Evolutionary conservation across 495 filamentous ascomycete species (phyloP), one percentile per base, ranked within the genome.

Genomic region (Durotheca rogersii): DNA sequence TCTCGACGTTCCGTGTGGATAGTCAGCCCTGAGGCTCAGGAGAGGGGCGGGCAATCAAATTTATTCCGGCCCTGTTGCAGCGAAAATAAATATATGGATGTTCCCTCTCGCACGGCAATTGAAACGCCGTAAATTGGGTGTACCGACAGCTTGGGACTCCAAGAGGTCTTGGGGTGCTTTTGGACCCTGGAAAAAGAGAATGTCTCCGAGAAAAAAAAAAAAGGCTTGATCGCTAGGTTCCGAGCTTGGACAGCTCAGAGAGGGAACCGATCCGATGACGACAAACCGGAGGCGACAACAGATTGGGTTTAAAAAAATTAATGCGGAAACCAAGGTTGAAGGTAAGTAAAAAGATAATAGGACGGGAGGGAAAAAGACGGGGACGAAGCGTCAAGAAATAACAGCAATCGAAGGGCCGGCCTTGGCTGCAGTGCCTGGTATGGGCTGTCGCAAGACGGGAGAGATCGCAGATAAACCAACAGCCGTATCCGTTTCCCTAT

Each of bases 1-100:
- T 66, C 44, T 52, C 41, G 53, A 57, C 60, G 60, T 63, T 54
- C 32, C 51, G 60, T 50, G 50, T 62, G 62, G 58, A 55, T 33
- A 41, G 52, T 44, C 51, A 46, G 39, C 30, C 40, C 27, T 23
- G 39, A 41, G 23, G n/a, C n/a, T n/a, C n/a, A n/a, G n/a, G n/a
- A n/a, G n/a, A n/a, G 4, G 23, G 44, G 41, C 17, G 23, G 35
- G 43, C 30, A 47, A 53, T 41, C 46, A 53, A 53, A 41, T 17
- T 12, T 51, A 52, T 57, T 47, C n/a, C n/a, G 18, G 52, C 17
- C 48, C 40, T 37, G 47, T 35, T 47, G 37, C n/a, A n/a, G n/a
- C n/a, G n/a, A n/a, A n/a, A n/a, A n/a, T n/a, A n/a, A n/a, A n/a
- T n/a, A n/a, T n/a, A n/a, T n/a, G n/a, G n/a, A n/a, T n/a, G n/a